Evolutionary conservation across 495 filamentous ascomycete genomes (phyloP), one percentile per base, ranked within the genome.

Genomic region (Hypoxylon intermedium): DNA sequence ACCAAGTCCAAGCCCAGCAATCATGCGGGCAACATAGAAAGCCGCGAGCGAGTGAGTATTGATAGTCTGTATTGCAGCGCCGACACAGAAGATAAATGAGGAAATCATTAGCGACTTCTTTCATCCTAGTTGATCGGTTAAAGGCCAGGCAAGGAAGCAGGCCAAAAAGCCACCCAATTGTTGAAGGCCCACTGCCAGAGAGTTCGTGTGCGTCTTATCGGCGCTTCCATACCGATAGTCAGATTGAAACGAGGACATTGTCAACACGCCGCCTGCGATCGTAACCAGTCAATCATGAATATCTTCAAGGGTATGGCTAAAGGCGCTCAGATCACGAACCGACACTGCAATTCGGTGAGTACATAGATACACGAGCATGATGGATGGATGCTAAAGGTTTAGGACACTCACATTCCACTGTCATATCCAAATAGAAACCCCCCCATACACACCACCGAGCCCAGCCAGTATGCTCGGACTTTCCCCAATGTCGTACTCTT

Each of bases 391-490:
- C 5, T 5, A 30, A 9, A 30, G 26, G 26, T n/a, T n/a, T n/a
- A n/a, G n/a, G n/a, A n/a, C n/a, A 62, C 67, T 67, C 37, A 83
- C 68, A 75, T 72, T 53, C 72, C 69, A 47, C 63, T 70, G 24
- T 75, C 72, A 51, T 75, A 75, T 44, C 72, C 72, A 38, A 73
- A 76, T 1, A 77, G 58, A 58, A 77, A 77, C 0, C 74, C 74
- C 7, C 72, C 73, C 40, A 76, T 68, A 47, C 71, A 76, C 0
- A 77, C 74, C 2, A 84, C 75, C 3, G 70, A 67, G 11, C 80
- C 79, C 6, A 85, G 73, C 76, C 77, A 84, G 65, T 83, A 85
- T 9, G 80, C 79, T 42, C 82, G 74, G 33, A 78, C 24, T 64
- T 62, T 75, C 62, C 55, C 77, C 53, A 64, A 69, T 19, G 38